phyloP scores from a whole-genome alignment of 1,139 yeast genomes.

The Hyphopichia buzzinii region DNA sequence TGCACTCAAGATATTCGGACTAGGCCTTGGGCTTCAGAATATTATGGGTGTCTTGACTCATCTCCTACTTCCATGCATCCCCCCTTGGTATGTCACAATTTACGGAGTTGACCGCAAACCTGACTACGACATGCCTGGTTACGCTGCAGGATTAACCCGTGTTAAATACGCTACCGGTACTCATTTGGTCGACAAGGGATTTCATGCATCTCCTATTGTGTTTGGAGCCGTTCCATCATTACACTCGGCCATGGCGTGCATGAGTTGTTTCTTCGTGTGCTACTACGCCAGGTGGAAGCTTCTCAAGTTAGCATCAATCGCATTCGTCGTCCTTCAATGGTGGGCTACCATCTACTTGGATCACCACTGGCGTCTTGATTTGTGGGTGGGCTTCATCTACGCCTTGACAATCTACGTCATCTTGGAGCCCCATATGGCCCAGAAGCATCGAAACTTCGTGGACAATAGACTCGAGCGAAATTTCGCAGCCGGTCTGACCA shows the following conservation, averaged over 20 bases:
- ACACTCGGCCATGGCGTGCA: constrained; percentile 63
- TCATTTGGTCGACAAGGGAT: constrained; percentile 58
- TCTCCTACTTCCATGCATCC: constrained; percentile 61
- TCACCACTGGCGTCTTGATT: constrained; percentile 68
- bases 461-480: constrained; percentile 33
- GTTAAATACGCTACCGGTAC: constrained; percentile 65
- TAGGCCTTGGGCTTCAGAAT: constrained; percentile 58
- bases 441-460: constrained; percentile 24
- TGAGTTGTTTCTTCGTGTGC: constrained; percentile 46
- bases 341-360: constrained; percentile 75
- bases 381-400: constrained; percentile 52
- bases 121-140: constrained; percentile 61
- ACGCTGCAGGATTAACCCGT: constrained; percentile 66
- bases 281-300: constrained; percentile 39
- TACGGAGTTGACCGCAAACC: constrained; percentile 55
- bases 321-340: constrained; percentile 57
- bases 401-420: constrained; percentile 43
- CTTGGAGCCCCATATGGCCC: constrained; percentile 19
- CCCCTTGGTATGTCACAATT: constrained; percentile 68
- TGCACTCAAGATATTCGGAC: constrained; percentile 48
- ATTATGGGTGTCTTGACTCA: constrained; percentile 61
- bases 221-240: constrained; percentile 71
- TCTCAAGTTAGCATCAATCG: constrained; percentile 31
- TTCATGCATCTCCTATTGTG: constrained; percentile 66
- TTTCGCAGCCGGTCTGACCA: constrained; percentile 36